Evolutionary conservation across 2,329 filamentous ascomycete species (phyloP), one percentile per base, ranked within the genome.

Genomic region (Apiospora rasikravindrae): DNA sequence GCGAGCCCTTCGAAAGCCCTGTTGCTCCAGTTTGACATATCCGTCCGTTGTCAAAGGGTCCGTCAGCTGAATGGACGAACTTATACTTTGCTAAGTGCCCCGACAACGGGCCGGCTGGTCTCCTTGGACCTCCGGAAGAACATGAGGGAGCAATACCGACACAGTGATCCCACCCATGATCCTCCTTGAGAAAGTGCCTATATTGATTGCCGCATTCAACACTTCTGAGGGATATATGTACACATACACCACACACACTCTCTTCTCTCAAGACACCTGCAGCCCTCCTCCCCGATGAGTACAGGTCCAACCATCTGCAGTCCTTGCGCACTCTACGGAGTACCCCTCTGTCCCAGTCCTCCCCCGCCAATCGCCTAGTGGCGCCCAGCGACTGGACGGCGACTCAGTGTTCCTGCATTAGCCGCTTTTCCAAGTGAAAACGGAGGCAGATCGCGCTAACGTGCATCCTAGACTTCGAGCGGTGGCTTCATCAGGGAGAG

Each of bases 371-470:
- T n/a, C 57, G 33, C 16, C 57, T 64, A 64, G 57, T 64, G 33
- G 57, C 57, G 57, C 57, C 33, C 57, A 64, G 37, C 57, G 57
- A 64, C 57, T 64, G 57, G 57, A 40, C 33, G 57, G 22, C 57
- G 57, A 64, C 57, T 64, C 57, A 64, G 57, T 64, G 57, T 64
- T 64, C 57, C 57, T 64, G 57, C 57, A 40, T 64, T 64, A 64
- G 57, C 33, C 33, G 29, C 19, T n/a, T n/a, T 64, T 64, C 22
- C 57, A 19, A 14, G 33, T 16, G 57, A 64, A 37, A 61, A 61
- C 19, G 19, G 29, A 37, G 16, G 29, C 53, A n/a, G 29, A 13
- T 40, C 22, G n/a, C 13, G 57, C 57, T 40, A 22, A 64, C 33
- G 33, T 64, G 57, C 57, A 40, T 64, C 24, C 57, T 40, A 64